Conservation (phyloP, 768 basidiomycete genomes). For the Tephrocybe sp. region DNA sequence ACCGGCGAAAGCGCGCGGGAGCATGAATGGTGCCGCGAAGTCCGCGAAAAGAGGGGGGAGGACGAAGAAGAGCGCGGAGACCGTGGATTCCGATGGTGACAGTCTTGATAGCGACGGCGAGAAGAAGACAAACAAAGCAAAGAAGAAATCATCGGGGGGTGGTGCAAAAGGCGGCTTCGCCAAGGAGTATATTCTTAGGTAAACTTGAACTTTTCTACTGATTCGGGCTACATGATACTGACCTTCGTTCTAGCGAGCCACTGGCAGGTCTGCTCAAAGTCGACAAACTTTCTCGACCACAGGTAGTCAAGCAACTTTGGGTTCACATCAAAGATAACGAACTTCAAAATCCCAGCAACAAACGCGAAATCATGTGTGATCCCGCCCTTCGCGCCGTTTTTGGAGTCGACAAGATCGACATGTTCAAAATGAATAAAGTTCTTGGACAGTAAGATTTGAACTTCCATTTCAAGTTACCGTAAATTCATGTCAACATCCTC, state of each 20-base stretch:
- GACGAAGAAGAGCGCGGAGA: constrained; percentile 54
- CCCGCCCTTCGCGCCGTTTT: constrained; percentile 71
- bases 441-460: constrained; percentile 64
- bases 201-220: neutral
- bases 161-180: constrained; percentile 72
- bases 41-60: constrained; percentile 43
- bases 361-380: constrained; percentile 86
- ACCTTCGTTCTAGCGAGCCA: constrained; percentile 51
- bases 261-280: constrained; percentile 68
- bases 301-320: constrained; percentile 91
- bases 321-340: constrained; percentile 79
- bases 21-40: constrained; percentile 39
- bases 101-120: constrained; percentile 41
- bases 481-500: neutral
- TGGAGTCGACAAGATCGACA: constrained; percentile 78
- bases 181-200: constrained; percentile 79
- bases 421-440: constrained; percentile 96
- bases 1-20: constrained; percentile 32
- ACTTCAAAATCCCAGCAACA: constrained; percentile 84
- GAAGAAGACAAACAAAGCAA: constrained; percentile 34
- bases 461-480: neutral
- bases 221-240: constrained; percentile 9
- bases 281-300: constrained; percentile 77
- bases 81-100: constrained; percentile 54
- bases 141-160: constrained; percentile 49